Conservation (phyloP, 176 grass and related monocot genomes). For the Areca catechu region DNA sequence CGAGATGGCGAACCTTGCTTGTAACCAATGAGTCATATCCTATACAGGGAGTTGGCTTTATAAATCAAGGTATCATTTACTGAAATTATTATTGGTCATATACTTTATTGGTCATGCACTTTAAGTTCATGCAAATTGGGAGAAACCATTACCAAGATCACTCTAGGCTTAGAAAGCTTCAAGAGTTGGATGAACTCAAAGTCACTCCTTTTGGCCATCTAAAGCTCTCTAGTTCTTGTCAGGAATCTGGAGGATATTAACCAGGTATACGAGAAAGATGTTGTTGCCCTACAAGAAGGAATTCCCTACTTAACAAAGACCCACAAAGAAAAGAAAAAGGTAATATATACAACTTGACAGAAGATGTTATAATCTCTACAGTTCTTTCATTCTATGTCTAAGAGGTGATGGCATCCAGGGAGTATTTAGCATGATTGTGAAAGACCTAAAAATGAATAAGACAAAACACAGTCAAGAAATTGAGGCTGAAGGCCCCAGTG, state of each 20-base stretch:
- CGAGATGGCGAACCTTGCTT: too few relatives aligned
- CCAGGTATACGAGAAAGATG: constrained; percentile 52
- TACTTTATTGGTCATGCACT: too few relatives aligned
- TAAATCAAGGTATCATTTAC: too few relatives aligned
- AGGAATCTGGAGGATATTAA: constrained; percentile 67
- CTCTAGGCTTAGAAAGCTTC: too few relatives aligned
- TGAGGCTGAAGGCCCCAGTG: constrained; percentile 27
- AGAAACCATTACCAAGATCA: too few relatives aligned
- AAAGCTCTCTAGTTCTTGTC: constrained; percentile 22
- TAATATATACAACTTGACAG: constrained; percentile 18
- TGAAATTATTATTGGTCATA: too few relatives aligned
- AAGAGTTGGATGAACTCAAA: background rate
- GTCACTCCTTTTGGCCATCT: background rate
- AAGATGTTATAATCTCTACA: too few relatives aligned
- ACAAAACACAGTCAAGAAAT: constrained; percentile 46
- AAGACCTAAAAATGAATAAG: constrained; percentile 79
- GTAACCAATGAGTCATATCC: too few relatives aligned
- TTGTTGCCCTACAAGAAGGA: constrained; percentile 30
- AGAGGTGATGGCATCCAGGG: constrained; percentile 40
- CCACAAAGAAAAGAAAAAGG: constrained; percentile 87
- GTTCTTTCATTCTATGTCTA: background rate
- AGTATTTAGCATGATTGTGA: constrained; percentile 74
- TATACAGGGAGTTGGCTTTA: too few relatives aligned
- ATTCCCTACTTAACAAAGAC: constrained; percentile 45
- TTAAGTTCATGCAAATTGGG: too few relatives aligned